Conservation (phyloP, 148 eudicot species). For the Nyssa sinensis region DNA sequence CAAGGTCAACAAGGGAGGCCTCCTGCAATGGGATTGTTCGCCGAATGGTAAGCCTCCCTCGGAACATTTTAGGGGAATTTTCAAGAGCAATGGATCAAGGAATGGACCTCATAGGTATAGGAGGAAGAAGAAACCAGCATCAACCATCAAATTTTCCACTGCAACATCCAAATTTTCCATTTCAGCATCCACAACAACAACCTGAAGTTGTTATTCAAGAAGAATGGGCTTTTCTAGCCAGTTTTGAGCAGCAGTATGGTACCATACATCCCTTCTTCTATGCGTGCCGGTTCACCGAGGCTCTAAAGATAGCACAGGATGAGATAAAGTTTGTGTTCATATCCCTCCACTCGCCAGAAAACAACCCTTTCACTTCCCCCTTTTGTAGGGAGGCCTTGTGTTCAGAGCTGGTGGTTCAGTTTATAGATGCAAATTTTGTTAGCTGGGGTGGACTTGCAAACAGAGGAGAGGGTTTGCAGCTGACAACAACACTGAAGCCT, state of each 20-base stretch:
- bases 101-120: conserved; percentile 41
- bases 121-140: conserved; percentile 44
- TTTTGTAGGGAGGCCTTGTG: conserved; percentile 73
- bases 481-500: conserved; percentile 56
- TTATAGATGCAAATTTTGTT: conserved; percentile 78
- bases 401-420: conserved; percentile 73
- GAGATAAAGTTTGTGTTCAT: conserved; percentile 72
- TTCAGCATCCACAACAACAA: conserved; percentile 14
- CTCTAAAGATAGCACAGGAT: conserved; percentile 61
- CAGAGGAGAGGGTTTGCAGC: conserved; percentile 65
- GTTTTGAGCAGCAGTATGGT: conserved; percentile 68
- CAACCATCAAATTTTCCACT: conserved; percentile 31
- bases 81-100: conserved; percentile 68
- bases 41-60: conserved; percentile 69
- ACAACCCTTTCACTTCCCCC: conserved; percentile 50
- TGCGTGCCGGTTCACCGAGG: conserved; percentile 64
- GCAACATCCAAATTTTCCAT: no score
- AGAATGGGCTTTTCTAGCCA: conserved; percentile 63
- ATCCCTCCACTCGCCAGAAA: conserved; percentile 80
- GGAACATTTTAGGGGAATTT: conserved; percentile 62
- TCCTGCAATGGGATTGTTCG: conserved; percentile 34
- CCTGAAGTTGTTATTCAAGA: conserved; percentile 31
- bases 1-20: conserved; percentile 36
- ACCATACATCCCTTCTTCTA: conserved; percentile 76
- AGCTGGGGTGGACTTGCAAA: conserved; percentile 73